These are phyloP conservation scores for Cercospora sesami DNA, from an alignment of 2,329 filamentous ascomycete species.

Conservation along the genomic window DNA sequence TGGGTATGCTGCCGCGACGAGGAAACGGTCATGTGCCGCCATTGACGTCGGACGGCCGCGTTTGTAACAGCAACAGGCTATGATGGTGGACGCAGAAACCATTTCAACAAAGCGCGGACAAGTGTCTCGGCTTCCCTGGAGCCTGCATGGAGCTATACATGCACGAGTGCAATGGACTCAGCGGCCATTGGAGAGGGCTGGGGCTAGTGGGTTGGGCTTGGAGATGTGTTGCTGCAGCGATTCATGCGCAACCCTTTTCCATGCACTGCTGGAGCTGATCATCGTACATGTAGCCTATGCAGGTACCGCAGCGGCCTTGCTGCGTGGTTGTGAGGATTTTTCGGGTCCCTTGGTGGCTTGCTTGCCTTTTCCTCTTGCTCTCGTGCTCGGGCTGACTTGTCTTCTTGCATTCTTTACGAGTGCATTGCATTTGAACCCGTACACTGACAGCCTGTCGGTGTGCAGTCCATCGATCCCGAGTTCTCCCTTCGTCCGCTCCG, in stretches of 20 bases:
- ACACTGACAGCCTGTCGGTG: not conserved
- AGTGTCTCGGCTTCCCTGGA: not conserved
- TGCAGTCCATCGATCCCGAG: not conserved
- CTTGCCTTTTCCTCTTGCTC: not conserved
- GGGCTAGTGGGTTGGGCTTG: not conserved
- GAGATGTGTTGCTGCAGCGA: not conserved
- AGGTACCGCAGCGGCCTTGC: not conserved
- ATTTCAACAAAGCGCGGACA: not conserved
- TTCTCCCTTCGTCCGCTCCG: not conserved
- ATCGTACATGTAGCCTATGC: slow-evolving; percentile 18
- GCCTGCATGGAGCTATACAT: not conserved
- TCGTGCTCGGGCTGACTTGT: not conserved
- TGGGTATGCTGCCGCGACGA: not conserved
- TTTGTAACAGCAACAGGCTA: not conserved
- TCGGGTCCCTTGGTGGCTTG: not conserved
- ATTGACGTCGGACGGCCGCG: not conserved
- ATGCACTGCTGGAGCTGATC: slow-evolving; percentile 14
- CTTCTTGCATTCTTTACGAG: not conserved
- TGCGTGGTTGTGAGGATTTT: not conserved
- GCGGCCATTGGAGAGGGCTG: not conserved
- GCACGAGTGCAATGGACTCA: not conserved
- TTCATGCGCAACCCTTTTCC: not conserved
- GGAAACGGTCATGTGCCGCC: not conserved
- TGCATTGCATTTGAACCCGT: not conserved
- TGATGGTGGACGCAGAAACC: not conserved